phyloP scores from a whole-genome alignment of 2,329 filamentous ascomycete species.

The Colletotrichum agaves region DNA sequence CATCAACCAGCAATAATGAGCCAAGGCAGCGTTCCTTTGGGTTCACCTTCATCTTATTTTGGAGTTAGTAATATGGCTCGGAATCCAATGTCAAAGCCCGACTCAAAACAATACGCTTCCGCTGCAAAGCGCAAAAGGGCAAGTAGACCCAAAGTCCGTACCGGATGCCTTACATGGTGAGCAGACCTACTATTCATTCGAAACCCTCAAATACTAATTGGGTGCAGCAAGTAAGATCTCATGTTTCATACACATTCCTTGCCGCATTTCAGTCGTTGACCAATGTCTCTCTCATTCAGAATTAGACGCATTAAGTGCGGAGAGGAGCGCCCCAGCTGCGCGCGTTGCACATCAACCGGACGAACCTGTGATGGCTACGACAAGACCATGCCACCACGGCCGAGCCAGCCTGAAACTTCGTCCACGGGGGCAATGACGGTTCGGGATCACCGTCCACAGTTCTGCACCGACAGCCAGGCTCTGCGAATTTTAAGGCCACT shows the following conservation, averaged over 20 bases:
- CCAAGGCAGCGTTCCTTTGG: no score
- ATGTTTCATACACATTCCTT: not conserved
- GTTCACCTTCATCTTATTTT: no score
- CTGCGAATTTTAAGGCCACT: slow-evolving; percentile 44
- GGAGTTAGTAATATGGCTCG: no score
- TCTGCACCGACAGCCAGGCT: slow-evolving; percentile 3
- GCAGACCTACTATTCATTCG: slow-evolving; percentile 28
- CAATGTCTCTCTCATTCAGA: slow-evolving; percentile 38
- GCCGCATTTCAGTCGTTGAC: not conserved
- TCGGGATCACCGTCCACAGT: slow-evolving; percentile 4
- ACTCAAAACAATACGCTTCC: not conserved
- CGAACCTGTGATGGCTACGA: slow-evolving; percentile 51
- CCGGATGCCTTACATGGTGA: slow-evolving; percentile 54
- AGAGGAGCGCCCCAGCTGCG: slow-evolving; percentile 48
- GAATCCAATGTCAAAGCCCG: not conserved
- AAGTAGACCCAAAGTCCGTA: slow-evolving; percentile 52
- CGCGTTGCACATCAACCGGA: slow-evolving; percentile 48
- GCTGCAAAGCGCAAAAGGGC: slow-evolving; percentile 44
- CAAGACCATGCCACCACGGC: slow-evolving; percentile 19
- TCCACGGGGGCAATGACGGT: not conserved
- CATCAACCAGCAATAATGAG: no score
- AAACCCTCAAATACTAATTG: slow-evolving; percentile 5
- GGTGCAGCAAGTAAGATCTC: slow-evolving; percentile 44
- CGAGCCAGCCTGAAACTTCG: not conserved
- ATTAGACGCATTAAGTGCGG: slow-evolving; percentile 51